Evolutionary conservation across 805 yeast genomes (phyloP).

Genomic region (Zygotorulaspora sp.): DNA sequence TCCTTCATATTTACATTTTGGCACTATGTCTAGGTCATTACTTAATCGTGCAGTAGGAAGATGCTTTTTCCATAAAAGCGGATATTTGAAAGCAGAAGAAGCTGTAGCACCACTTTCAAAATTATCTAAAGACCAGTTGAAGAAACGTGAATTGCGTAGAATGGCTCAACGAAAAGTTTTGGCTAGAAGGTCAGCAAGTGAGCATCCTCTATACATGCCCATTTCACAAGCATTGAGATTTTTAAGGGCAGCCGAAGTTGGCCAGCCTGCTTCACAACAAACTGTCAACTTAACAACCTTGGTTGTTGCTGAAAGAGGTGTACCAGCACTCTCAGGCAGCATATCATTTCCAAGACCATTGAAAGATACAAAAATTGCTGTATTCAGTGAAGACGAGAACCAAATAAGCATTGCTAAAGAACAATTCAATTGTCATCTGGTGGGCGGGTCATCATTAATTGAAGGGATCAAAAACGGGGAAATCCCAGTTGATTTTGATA

Average conservation of each 20-base stretch:
- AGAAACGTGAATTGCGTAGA: constrained; percentile 37
- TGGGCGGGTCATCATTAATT: constrained; percentile 71
- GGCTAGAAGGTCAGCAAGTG: constrained; percentile 43
- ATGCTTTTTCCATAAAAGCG: constrained; percentile 15
- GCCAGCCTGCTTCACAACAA: constrained; percentile 67
- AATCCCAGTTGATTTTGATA: constrained; percentile 56
- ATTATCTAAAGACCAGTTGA: constrained; percentile 31
- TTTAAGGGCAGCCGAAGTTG: constrained; percentile 86
- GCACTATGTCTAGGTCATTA: constrained; percentile 3
- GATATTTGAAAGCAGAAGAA: constrained; percentile 17
- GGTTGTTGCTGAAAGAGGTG: constrained; percentile 70
- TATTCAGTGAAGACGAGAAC: constrained; percentile 58
- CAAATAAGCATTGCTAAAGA: constrained; percentile 49
- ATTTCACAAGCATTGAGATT: constrained; percentile 70
- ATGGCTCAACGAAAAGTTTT: constrained; percentile 36
- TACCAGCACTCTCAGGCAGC: constrained; percentile 67
- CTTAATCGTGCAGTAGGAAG: constrained; percentile 6
- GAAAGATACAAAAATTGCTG: constrained; percentile 58
- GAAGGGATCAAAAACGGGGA: constrained; percentile 52
- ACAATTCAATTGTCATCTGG: constrained; percentile 54
- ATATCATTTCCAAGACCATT: constrained; percentile 70
- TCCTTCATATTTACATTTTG: no score
- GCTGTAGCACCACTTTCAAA: constrained; percentile 15
- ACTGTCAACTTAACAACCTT: constrained; percentile 63
- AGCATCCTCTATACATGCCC: constrained; percentile 63